These are phyloP conservation scores for Vickermania ingenoplastis DNA, from an alignment of 208 protist genomes.

Conservation along the genomic window DNA sequence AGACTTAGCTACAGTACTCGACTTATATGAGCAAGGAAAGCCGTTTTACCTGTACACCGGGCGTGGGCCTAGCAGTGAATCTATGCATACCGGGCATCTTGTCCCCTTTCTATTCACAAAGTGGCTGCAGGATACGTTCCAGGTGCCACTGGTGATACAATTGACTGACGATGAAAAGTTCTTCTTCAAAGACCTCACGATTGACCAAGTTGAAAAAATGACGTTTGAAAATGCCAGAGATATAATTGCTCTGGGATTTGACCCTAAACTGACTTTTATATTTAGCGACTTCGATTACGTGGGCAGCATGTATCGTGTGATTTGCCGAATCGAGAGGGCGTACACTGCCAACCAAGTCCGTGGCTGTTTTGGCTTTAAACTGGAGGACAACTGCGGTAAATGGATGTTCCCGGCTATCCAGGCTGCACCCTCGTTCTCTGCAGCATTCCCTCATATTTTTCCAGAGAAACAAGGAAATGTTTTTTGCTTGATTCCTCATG, in stretches of 20 bases:
- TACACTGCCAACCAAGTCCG: constrained; percentile 93
- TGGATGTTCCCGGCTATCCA: constrained; percentile 98
- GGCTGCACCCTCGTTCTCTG: constrained; percentile 95
- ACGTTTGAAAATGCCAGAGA: constrained; percentile 97
- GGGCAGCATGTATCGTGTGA: constrained; percentile 93
- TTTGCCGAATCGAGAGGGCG: constrained; percentile 93
- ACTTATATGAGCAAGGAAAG: constrained; percentile 93
- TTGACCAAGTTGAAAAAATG: constrained; percentile 92
- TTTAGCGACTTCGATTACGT: constrained; percentile 98
- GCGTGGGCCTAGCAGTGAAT: constrained; percentile 95
- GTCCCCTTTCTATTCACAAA: constrained; percentile 99
- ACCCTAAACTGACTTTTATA: constrained; percentile 99
- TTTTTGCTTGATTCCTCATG: constrained; percentile 98
- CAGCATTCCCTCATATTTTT: constrained; percentile 97
- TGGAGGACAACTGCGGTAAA: constrained; percentile 94
- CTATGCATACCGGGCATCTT: constrained; percentile 99
- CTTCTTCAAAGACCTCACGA: constrained; percentile 94
- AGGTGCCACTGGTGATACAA: constrained; percentile 98
- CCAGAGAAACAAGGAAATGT: constrained; percentile 77
- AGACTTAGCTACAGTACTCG: constrained; percentile 96
- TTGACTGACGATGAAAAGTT: constrained; percentile 99
- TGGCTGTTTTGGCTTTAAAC: constrained; percentile 95
- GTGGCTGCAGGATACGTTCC: constrained; percentile 99
- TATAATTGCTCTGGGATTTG: constrained; percentile 99
- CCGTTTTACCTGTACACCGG: constrained; percentile 99